These are phyloP conservation scores for Linderina pennispora DNA, from an alignment of 192 early-diverging fungal species.

Conservation along the genomic window DNA sequence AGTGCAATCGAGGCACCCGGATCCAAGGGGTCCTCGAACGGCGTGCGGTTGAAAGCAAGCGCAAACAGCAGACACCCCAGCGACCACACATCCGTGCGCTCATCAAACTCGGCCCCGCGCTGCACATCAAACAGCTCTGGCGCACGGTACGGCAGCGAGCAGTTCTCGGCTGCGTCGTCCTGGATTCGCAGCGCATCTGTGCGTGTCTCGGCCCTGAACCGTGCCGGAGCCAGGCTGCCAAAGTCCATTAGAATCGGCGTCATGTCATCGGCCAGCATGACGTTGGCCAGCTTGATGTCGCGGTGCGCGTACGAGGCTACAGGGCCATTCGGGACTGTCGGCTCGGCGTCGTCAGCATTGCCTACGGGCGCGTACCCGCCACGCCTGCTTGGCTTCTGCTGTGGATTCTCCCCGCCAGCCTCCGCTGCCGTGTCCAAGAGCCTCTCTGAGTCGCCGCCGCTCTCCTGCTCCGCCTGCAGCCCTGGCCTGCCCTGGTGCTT, in stretches of 20 bases:
- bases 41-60: conserved; percentile 62
- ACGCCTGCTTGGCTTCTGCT: neutral
- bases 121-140: conserved; percentile 80
- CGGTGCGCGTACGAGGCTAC: conserved; percentile 59
- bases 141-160: conserved; percentile 70
- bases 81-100: conserved; percentile 74
- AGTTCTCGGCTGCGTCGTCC: conserved; percentile 64
- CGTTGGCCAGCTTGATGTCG: conserved; percentile 74
- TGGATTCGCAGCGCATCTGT: conserved; percentile 60
- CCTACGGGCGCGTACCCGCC: conserved; percentile 7
- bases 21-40: conserved; percentile 62
- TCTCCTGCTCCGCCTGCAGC: neutral
- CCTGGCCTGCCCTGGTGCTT: conserved; percentile 5
- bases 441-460: neutral
- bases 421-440: neutral
- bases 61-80: conserved; percentile 69
- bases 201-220: conserved; percentile 50
- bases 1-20: conserved; percentile 66
- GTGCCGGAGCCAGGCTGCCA: conserved; percentile 58
- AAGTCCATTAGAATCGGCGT: conserved; percentile 76
- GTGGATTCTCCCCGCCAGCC: neutral
- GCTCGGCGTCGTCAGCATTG: too few species aligned
- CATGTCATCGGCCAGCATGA: conserved; percentile 61
- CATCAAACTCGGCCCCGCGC: conserved; percentile 50
- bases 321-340: too few species aligned